phyloP scores from a whole-genome alignment of 2,329 filamentous ascomycete genomes.

The Hypocrella siamensis region DNA sequence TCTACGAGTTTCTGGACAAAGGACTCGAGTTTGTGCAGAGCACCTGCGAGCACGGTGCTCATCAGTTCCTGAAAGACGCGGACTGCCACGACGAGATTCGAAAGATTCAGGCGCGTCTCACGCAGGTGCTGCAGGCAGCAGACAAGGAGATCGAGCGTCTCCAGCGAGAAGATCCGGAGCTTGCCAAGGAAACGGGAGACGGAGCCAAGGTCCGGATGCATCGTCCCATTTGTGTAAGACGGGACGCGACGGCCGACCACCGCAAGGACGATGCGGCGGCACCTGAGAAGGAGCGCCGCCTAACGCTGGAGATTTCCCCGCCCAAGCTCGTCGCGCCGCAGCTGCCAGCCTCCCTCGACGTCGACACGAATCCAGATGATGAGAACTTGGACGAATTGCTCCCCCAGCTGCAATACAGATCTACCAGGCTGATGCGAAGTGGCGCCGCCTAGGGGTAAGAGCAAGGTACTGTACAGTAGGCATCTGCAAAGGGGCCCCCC shows the following conservation, averaged over 20 bases:
- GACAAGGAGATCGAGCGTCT: conserved; percentile 42
- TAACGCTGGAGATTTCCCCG: conserved; percentile 9
- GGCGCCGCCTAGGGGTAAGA: conserved; percentile 7
- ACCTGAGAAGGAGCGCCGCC: conserved; percentile 9
- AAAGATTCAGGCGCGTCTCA: conserved; percentile 50
- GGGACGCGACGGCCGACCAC: conserved; percentile 20
- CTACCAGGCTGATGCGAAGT: conserved; percentile 22
- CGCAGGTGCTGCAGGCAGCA: conserved; percentile 45
- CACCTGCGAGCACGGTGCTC: conserved; percentile 73
- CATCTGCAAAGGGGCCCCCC: no score
- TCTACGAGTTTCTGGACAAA: conserved; percentile 63
- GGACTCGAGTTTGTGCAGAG: conserved; percentile 65
- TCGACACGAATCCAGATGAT: conserved; percentile 21
- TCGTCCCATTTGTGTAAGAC: conserved; percentile 36
- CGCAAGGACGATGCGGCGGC: conserved; percentile 12
- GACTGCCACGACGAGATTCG: conserved; percentile 66
- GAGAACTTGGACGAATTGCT: conserved; percentile 24
- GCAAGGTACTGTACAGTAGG: no score
- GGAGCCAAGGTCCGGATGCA: conserved; percentile 29
- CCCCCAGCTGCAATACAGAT: conserved; percentile 25
- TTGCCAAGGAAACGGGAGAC: conserved; percentile 21
- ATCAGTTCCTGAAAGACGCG: conserved; percentile 77
- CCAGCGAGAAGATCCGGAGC: conserved; percentile 32
- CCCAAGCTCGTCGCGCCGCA: conserved; percentile 4
- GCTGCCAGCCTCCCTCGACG: conserved; percentile 14